A percentile compares a stretch with the other conserved stretches of the same genome.
These are phyloP conservation scores for Podospora didyma DNA, from an alignment of 495 filamentous ascomycete species.

Conservation along the genomic window DNA sequence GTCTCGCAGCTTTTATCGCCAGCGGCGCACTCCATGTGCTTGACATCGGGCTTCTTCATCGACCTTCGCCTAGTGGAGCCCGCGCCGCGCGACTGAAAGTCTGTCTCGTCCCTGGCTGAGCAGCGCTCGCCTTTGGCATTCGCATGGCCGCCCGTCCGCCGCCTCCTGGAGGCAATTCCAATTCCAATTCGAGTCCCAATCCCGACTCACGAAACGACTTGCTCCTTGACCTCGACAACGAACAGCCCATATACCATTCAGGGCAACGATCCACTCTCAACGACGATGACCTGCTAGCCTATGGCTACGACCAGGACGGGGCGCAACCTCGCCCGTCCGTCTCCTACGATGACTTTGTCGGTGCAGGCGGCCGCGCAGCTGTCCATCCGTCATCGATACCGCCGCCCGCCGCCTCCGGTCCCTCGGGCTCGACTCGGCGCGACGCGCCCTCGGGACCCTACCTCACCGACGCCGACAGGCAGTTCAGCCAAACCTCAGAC, in stretches of 20 bases:
- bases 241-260: slow-evolving; percentile 64
- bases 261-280: slow-evolving; percentile 68
- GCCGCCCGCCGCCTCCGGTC: slow-evolving; percentile 28
- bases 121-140: slow-evolving; percentile 15
- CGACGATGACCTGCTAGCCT: slow-evolving; percentile 73
- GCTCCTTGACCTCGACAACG: slow-evolving; percentile 68
- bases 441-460: slow-evolving; percentile 51
- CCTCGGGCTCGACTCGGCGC: slow-evolving; percentile 38
- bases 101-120: slow-evolving; percentile 23
- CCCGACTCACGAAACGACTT: slow-evolving; percentile 62
- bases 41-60: too few relatives aligned
- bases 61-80: too few relatives aligned
- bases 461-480: slow-evolving; percentile 43
- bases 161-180: slow-evolving; percentile 50
- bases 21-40: too few relatives aligned
- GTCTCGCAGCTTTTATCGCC: too few relatives aligned
- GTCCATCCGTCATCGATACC: slow-evolving; percentile 40
- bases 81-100: too few relatives aligned
- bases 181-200: slow-evolving; percentile 54
- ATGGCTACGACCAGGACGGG: slow-evolving; percentile 61
- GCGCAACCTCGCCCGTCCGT: slow-evolving; percentile 72
- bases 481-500: slow-evolving; percentile 81
- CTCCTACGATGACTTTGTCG: slow-evolving; percentile 94
- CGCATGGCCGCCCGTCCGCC: slow-evolving; percentile 68
- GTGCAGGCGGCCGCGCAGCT: slow-evolving; percentile 44